Evolutionary conservation across 805 yeast genomes (phyloP), one percentile per base, ranked within the genome.

Genomic region (Spathaspora arborariae): DNA sequence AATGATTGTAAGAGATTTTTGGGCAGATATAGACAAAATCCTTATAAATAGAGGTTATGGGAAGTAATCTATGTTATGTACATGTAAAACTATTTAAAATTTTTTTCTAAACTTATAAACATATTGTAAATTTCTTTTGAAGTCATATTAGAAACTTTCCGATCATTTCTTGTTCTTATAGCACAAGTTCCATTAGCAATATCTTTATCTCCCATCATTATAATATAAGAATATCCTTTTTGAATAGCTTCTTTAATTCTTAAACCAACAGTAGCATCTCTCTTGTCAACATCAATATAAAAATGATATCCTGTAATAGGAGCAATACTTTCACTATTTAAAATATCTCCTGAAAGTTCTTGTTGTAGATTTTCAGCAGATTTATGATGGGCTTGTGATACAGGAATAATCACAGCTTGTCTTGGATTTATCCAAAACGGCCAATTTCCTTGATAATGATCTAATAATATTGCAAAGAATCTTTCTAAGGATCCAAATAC

Each of bases 351-450:
- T 7, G 55, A 48, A 36, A 92, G 66, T 41, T 59, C 50, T 3
- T 60, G 52, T 11, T 74, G 76, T 2, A 87, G 61, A 2, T 64
- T 46, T n/a, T 70, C 53, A 2, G 95, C 86, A 45, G 76, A 76
- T 8, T 67, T 76, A 7, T 65, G 60, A 57, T 86, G 91, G 8
- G 75, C 67, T 0, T 81, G 81, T 47, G 84, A 81, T 4, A 90
- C 82, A 1, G 99, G 97, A 5, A 94, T 74, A 2, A 94, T 74
- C 35, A 86, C 74, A 0, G 92, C 94, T 62, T 94, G 99, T 51
- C 95, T 76, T 5, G 98, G 97, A 52, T 85, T 88, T 39, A 94
- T 60, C 99, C 99, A 94, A 62, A 94, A 90, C 8, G 99, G 99
- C 98, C 98, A 94, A 55, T 84, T 84, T 0, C 98, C 99, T 47